Conservation (phyloP, 2,329 filamentous ascomycete species). For the Colletotrichum sp. region DNA sequence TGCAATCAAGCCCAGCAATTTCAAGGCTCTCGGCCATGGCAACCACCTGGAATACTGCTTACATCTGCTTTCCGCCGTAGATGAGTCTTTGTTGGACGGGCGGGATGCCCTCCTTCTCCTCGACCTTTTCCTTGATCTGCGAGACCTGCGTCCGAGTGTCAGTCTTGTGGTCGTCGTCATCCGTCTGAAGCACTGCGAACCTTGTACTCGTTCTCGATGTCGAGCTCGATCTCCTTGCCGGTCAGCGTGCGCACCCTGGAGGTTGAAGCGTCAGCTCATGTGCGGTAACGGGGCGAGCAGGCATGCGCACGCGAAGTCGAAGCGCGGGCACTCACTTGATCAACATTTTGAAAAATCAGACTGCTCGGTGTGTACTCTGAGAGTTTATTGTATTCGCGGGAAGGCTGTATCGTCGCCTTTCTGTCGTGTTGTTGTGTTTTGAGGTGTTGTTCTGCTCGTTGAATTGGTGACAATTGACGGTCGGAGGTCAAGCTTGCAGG, state of each 20-base stretch:
- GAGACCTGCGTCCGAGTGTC: slow-evolving; percentile 67
- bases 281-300: background rate
- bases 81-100: slow-evolving; percentile 96
- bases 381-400: background rate
- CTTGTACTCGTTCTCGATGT: slow-evolving; percentile 94
- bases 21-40: background rate
- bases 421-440: background rate
- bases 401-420: background rate
- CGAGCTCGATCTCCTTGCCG: slow-evolving; percentile 98
- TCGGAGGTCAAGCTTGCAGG: background rate
- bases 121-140: slow-evolving; percentile 97
- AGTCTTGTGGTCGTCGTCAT: background rate
- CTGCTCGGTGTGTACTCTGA: background rate
- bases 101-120: slow-evolving; percentile 98
- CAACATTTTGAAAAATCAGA: slow-evolving; percentile 38
- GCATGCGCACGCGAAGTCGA: background rate
- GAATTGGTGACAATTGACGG: background rate
- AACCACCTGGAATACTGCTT: slow-evolving; percentile 18
- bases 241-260: slow-evolving; percentile 93
- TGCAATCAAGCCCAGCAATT: background rate
- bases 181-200: slow-evolving; percentile 48
- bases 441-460: background rate
- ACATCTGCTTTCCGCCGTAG: slow-evolving; percentile 98
- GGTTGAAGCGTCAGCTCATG: background rate
- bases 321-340: slow-evolving; percentile 53